Base-by-base conservation (phyloP, 805 yeast genomes). In the Candida multigemmis region DNA sequence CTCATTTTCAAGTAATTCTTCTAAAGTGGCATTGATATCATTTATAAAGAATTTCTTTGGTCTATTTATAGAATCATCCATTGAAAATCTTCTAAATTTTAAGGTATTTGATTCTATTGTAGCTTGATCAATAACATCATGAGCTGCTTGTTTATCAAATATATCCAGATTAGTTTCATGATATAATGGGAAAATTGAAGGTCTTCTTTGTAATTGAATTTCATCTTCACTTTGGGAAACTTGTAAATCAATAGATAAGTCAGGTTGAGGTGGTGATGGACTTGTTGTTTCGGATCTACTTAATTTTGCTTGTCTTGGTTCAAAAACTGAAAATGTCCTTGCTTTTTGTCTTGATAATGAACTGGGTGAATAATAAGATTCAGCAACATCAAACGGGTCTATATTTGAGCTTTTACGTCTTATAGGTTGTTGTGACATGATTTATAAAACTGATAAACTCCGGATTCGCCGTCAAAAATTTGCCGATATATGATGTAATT, bases 301-400 rank as follows among this genome's bases (percentile, higher is more conserved):
- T n/a, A n/a, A n/a, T n/a, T 27, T 21, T 3, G 27, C 19, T 10
- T 30, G 19, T 19, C 28, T 36, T 8, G 35, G 25, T 24, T 41
- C 65, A 20, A 50, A 38, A 18, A 67, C 65, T 25, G 77, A 68
- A 61, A 69, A 60, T 0, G 85, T 77, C 39, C 86, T 57, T 2
- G 69, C 63, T 30, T 80, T 53, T 15, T 68, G 72, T 32, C 51
- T 55, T 11, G 69, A 54, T 23, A 48, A 42, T 12, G 24, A 24
- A 30, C 48, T 52, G 18, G 48, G 46, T 2, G 64, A 56, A 48
- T 81, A 80, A 47, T 81, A 81, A 14, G 66, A 58, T 25, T 78
- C 87, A 0, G 89, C 69, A n/a, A 58, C 52, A 11, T 78, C 77
- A 36, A 62, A 77, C 0, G 91, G 91, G n/a, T n/a, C n/a, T n/a